These are phyloP conservation scores for Skeletonema marinoi DNA, from an alignment of 108 stramenopile species.

Conservation along the genomic window DNA sequence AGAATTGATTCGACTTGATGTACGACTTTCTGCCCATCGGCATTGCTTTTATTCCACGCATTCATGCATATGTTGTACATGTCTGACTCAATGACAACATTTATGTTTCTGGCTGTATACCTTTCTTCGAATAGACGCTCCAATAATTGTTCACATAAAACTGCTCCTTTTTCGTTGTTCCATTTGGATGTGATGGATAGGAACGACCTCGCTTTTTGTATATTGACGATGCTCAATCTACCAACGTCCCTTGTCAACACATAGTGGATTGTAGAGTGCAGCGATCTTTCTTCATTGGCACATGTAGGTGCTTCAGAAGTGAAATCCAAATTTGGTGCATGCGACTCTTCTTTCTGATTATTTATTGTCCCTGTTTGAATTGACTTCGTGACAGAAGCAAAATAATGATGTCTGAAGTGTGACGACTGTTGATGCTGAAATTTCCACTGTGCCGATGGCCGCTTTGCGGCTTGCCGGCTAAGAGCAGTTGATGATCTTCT, in stretches of 20 bases:
- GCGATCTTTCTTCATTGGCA: conserved; percentile 4
- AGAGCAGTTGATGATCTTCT: background rate
- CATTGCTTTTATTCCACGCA: conserved; percentile 37
- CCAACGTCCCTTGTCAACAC: conserved; percentile 15
- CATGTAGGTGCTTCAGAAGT: background rate
- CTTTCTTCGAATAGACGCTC: conserved; percentile 28
- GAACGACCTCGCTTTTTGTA: conserved; percentile 29
- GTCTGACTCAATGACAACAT: conserved; percentile 20
- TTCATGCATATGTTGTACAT: conserved; percentile 50
- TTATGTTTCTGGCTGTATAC: background rate
- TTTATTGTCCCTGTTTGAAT: background rate
- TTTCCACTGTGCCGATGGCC: background rate
- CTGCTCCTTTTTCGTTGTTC: conserved; percentile 33
- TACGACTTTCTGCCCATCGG: conserved; percentile 20
- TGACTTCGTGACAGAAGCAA: background rate
- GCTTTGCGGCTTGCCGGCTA: background rate
- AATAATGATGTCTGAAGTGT: background rate
- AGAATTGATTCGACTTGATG: conserved; percentile 23
- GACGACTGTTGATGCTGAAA: background rate
- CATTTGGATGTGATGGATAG: conserved; percentile 33
- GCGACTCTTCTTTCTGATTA: background rate
- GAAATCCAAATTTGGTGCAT: background rate
- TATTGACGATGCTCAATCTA: conserved; percentile 10
- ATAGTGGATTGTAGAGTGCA: conserved; percentile 29
- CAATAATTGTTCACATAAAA: conserved; percentile 23